Base-by-base conservation (phyloP, 1,284 basidiomycete species). In the Pascua sp. region DNA sequence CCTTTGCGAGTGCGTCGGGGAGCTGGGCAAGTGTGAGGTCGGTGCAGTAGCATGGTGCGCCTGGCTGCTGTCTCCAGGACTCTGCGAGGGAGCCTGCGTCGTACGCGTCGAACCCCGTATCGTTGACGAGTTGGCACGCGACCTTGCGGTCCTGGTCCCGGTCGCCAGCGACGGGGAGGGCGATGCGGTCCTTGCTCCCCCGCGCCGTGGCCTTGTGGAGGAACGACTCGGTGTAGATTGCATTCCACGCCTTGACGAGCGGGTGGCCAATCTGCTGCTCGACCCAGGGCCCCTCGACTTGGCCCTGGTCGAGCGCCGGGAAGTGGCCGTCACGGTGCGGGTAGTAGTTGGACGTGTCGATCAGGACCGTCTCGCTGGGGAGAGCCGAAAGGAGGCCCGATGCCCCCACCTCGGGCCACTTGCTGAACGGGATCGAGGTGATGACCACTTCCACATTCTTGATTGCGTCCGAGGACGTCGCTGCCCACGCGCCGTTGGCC, bases 301-400 rank as follows among this genome's bases (percentile, higher is more conserved):
- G 2, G 24, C 50, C 50, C n/a, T 17, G 15, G 9, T 51, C 42
- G 43, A 51, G 44, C 8, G 24, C 42, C 11, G 18, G 15, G 32
- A 51, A 39, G 42, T 24, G 11, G n/a, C 45, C 42, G 36, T 51
- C 50, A 8, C 50, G 50, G 8, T 37, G 18, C 12, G 50, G 50
- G 42, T 51, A 51, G 42, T 51, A 51, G 42, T 51, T 51, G 15
- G 50, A 51, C 32, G 50, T 51, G 50, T 51, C 50, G 32, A 51
- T 51, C 11, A 51, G 10, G 7, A 36, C 36, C 4, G 18, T 12
- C 15, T 45, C 32, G 24, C 7, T 32, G 24, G 24, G 24, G 24
- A 32, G 3, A 32, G 4, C 24, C 24, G 24, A 32, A 3, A 32
- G 7, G 4, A 32, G 7, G 24, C 24, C 24, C 24, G 24, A 32